phyloP scores from a whole-genome alignment of 768 basidiomycete species.

The Dacryopinax spathularia region DNA sequence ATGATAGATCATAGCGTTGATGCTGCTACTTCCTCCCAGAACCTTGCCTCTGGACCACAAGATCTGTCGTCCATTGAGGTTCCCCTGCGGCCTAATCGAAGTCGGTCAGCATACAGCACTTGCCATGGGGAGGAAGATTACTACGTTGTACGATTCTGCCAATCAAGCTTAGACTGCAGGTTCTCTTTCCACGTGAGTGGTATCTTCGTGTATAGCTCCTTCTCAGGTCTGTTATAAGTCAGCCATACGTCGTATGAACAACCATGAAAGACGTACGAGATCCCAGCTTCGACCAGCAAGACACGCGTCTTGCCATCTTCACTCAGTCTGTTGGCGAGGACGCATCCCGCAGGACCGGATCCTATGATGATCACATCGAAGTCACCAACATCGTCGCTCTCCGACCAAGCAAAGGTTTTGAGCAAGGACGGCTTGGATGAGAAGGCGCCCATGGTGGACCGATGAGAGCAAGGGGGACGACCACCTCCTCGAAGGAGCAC shows the following conservation, averaged over 20 bases:
- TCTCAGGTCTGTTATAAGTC: background rate
- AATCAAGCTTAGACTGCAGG: background rate
- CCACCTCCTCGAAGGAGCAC: no score
- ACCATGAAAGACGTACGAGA: background rate
- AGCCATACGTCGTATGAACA: background rate
- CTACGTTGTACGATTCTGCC: background rate
- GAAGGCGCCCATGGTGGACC: no score
- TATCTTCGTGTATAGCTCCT: background rate
- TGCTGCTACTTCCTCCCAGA: background rate
- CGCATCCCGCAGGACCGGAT: conserved; percentile 32
- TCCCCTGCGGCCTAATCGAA: background rate
- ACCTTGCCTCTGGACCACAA: background rate
- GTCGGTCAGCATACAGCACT: no score
- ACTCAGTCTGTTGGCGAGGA: conserved; percentile 28
- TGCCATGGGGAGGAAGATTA: no score
- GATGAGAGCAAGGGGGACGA: no score
- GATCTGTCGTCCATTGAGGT: background rate
- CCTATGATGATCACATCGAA: conserved; percentile 13
- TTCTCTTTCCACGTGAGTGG: background rate
- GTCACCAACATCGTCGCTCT: no score
- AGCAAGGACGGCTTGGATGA: no score
- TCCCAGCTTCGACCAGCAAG: conserved; percentile 28
- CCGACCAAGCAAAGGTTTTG: no score
- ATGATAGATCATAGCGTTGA: background rate
- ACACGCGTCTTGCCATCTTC: conserved; percentile 22